These are phyloP conservation scores for Elsinoe necatrix DNA, from an alignment of 2,329 filamentous ascomycete genomes.

Conservation along the genomic window DNA sequence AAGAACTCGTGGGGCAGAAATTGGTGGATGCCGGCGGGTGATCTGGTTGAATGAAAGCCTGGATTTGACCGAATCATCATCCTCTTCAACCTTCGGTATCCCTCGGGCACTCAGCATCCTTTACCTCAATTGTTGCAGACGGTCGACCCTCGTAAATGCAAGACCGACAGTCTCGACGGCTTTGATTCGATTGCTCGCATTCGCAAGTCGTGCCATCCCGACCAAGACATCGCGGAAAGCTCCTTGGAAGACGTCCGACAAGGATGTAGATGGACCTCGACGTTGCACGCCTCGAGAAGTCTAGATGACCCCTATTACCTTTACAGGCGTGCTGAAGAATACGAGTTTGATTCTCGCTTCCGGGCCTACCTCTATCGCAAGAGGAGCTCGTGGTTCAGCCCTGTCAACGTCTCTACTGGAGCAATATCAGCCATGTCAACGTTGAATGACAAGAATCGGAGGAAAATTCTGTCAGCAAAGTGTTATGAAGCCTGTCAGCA, in stretches of 20 bases:
- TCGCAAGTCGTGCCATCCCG: not conserved
- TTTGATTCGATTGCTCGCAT: not conserved
- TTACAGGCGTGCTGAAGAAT: not conserved
- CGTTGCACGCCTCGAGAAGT: not conserved
- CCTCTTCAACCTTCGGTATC: not conserved
- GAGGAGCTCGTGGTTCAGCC: not conserved
- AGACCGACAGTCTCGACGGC: not conserved
- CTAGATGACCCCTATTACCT: not conserved
- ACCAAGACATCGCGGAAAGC: not conserved
- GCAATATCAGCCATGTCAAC: not conserved
- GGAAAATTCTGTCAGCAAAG: not conserved
- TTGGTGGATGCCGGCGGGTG: not conserved
- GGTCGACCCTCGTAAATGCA: not conserved
- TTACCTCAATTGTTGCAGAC: not conserved
- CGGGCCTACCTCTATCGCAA: not conserved
- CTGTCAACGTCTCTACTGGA: not conserved
- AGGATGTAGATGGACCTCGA: not conserved
- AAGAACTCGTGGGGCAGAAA: not conserved
- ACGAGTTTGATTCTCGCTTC: not conserved
- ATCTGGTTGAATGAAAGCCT: slow-evolving; percentile 2
- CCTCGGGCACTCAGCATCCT: not conserved
- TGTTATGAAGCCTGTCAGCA: too few relatives aligned
- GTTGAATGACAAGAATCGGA: not conserved
- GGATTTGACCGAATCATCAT: slow-evolving; percentile 6
- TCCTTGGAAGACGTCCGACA: not conserved